Percentiles rank a stretch among this genome's conserved stretches.
Evolutionary conservation across 2,329 filamentous ascomycete genomes (phyloP).

Genomic region (Mollisiaceae sp.): DNA sequence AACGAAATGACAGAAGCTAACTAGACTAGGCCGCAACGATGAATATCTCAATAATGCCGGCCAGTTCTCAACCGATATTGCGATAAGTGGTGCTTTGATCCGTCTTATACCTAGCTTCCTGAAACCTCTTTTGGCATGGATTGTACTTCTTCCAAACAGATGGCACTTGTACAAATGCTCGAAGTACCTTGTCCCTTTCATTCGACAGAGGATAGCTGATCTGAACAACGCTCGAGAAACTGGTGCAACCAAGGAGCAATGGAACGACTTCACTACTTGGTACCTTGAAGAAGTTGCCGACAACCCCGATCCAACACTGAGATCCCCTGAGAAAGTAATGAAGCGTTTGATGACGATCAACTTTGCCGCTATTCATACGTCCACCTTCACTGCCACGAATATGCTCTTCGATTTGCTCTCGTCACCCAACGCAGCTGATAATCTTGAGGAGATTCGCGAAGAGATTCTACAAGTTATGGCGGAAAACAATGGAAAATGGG

Average conservation of each 20-base stretch:
- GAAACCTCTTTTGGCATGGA: slow-evolving; percentile 37
- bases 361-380: slow-evolving; percentile 43
- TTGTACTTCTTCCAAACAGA: slow-evolving; percentile 40
- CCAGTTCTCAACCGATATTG: slow-evolving; percentile 40
- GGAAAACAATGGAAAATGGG: slow-evolving; percentile 39
- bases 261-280: slow-evolving; percentile 39
- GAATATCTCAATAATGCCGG: slow-evolving; percentile 42
- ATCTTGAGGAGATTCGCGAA: slow-evolving; percentile 36
- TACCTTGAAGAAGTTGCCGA: slow-evolving; percentile 30
- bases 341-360: slow-evolving; percentile 41
- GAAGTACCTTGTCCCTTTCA: slow-evolving; percentile 38
- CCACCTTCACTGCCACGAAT: slow-evolving; percentile 40
- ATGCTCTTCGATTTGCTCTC: slow-evolving; percentile 40
- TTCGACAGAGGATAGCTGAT: slow-evolving; percentile 30
- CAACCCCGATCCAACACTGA: slow-evolving; percentile 30
- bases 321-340: slow-evolving; percentile 36
- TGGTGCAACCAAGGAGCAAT: slow-evolving; percentile 23
- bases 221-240: slow-evolving; percentile 8
- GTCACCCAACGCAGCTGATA: slow-evolving; percentile 30
- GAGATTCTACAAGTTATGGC: slow-evolving; percentile 36
- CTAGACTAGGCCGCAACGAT: slow-evolving; percentile 35
- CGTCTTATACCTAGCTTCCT: slow-evolving; percentile 35
- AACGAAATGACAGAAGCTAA: not conserved
- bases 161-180: slow-evolving; percentile 35
- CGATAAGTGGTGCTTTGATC: slow-evolving; percentile 39